A percentile compares a stretch with the other conserved stretches of the same genome.
Conservation (phyloP, 129 eudicot species). For the Mikania micrantha region DNA sequence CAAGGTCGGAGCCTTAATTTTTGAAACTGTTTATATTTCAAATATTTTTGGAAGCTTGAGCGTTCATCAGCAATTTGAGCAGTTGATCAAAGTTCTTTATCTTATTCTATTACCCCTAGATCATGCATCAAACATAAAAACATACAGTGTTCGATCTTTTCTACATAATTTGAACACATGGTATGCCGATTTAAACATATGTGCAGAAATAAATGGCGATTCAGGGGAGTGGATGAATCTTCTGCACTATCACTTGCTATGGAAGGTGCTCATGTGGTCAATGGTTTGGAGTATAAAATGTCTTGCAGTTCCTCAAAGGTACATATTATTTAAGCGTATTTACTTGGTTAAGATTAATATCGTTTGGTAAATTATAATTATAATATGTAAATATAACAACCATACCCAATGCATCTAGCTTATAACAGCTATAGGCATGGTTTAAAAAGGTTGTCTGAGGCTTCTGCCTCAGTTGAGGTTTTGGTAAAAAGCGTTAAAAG, state of each 20-base stretch:
- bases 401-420: no score
- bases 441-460: no score
- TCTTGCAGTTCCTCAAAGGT: conserved; percentile 77
- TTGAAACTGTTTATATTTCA: background rate
- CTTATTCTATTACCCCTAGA: background rate
- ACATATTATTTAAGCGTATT: background rate
- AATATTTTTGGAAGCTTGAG: background rate
- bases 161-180: background rate
- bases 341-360: background rate
- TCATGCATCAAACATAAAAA: background rate
- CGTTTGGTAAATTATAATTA: background rate
- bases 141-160: no score
- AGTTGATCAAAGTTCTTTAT: background rate
- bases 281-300: conserved; percentile 92
- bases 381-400: no score
- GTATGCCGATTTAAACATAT: background rate
- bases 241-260: conserved; percentile 42
- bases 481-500: no score
- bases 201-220: conserved; percentile 59
- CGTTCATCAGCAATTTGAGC: background rate
- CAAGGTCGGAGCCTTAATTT: background rate
- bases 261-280: conserved; percentile 53
- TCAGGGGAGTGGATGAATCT: conserved; percentile 48
- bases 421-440: no score
- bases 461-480: no score